phyloP scores from a whole-genome alignment of 164 flowering plant genomes.

The Liriodendron chinense region DNA sequence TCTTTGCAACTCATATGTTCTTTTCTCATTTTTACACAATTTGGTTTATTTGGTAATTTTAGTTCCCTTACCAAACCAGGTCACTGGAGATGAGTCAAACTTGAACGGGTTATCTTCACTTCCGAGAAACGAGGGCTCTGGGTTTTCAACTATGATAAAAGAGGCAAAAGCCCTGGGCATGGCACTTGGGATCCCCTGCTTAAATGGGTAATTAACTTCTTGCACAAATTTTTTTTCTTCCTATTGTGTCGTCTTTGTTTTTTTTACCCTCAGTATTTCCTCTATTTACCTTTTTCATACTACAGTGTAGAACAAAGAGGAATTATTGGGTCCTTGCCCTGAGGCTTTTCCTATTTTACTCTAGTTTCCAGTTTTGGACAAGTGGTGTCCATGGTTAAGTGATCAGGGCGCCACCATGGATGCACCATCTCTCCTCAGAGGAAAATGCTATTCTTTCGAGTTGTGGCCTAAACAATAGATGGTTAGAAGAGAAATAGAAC shows the following conservation, averaged over 20 bases:
- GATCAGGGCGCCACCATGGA: too few species aligned
- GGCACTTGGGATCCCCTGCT: slow-evolving; percentile 89
- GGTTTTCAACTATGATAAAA: slow-evolving; percentile 85
- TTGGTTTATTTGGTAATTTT: background rate
- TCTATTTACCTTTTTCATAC: background rate
- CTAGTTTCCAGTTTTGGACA: background rate
- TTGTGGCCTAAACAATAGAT: too few species aligned
- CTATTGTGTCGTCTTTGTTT: background rate
- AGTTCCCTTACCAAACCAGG: slow-evolving; percentile 35
- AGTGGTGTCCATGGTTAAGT: background rate
- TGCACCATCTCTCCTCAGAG: too few species aligned
- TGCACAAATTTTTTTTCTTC: background rate
- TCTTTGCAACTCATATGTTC: background rate
- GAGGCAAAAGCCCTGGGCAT: slow-evolving; percentile 76
- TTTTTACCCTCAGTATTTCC: background rate
- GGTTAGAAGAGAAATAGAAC: too few species aligned
- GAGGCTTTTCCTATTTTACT: background rate
- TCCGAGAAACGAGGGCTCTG: slow-evolving; percentile 78
- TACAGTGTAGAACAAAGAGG: background rate
- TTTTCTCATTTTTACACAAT: background rate
- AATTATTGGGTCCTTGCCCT: background rate
- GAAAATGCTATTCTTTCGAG: too few species aligned
- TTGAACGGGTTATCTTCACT: slow-evolving; percentile 42
- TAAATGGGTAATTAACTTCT: slow-evolving; percentile 63
- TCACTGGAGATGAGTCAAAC: slow-evolving; percentile 36